A percentile compares a stretch with the other conserved stretches of the same genome.
phyloP scores from a whole-genome alignment of 2,329 filamentous ascomycete species.

The Coniochaeta sp. region DNA sequence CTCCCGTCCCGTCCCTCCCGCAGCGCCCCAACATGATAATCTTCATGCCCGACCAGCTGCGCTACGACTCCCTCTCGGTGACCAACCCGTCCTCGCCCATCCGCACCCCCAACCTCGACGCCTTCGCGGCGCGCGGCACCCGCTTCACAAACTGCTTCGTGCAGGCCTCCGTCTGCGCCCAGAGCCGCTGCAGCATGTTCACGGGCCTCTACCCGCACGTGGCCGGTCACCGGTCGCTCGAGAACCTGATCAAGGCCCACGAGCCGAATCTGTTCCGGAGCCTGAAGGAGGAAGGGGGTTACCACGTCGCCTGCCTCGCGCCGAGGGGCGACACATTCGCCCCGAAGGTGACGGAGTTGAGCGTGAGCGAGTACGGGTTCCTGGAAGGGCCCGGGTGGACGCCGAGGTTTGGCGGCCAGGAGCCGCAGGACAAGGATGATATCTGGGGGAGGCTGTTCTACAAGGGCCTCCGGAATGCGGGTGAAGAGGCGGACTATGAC shows the following conservation, averaged over 20 bases:
- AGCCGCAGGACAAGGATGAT: conserved; percentile 18
- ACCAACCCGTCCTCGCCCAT: conserved; percentile 17
- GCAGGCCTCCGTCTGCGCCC: conserved; percentile 37
- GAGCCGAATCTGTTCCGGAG: conserved; percentile 37
- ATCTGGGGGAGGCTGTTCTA: conserved; percentile 34
- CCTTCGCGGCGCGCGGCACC: conserved; percentile 26
- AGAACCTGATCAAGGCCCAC: conserved; percentile 40
- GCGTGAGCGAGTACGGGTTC: conserved; percentile 36
- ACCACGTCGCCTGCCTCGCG: conserved; percentile 37
- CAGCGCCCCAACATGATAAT: conserved; percentile 28
- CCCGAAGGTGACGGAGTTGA: conserved; percentile 32
- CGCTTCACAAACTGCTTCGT: conserved; percentile 36
- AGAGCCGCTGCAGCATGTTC: conserved; percentile 38
- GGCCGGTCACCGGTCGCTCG: conserved; percentile 33
- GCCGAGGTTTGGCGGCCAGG: conserved; percentile 19
- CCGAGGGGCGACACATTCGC: conserved; percentile 34
- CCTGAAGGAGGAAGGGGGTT: conserved; percentile 31
- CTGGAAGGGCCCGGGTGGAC: conserved; percentile 27
- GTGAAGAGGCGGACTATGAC: conserved; percentile 33
- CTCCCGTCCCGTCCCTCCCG: not conserved
- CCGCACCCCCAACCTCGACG: conserved; percentile 33
- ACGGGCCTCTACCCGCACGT: conserved; percentile 38
- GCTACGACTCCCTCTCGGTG: conserved; percentile 33
- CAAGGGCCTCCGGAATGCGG: conserved; percentile 26
- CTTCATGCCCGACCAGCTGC: conserved; percentile 40